Evolutionary conservation across 345 rosid genomes (phyloP), one percentile per base, ranked within the genome.

Genomic region (Chamaenerion angustifolium): DNA sequence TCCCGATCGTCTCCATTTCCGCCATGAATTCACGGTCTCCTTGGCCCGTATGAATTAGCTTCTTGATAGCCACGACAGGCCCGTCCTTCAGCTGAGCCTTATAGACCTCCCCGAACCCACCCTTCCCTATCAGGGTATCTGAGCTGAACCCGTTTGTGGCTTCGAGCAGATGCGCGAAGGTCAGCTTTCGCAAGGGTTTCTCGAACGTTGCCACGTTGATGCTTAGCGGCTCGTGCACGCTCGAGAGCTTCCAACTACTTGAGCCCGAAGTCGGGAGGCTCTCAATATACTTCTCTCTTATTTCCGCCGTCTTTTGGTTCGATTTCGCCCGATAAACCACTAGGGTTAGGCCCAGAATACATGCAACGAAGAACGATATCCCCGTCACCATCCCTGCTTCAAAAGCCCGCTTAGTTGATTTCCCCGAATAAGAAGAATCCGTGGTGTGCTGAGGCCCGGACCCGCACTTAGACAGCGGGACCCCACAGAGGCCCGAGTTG

Each of bases 21-120:
- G 98, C 98, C 94, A 82, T 80, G 72, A 92, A 92, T 60, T 92
- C 98, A 52, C 98, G 81, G 66, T 92, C 96, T 8, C 98, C 98
- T 68, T 92, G 98, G 40, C 96, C 95, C 19, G 95, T 92, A 42
- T 79, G 85, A 49, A 82, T 80, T 52, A 90, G 74, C 66, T 90
- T 90, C 77, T 90, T 90, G 70, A 90, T 90, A 11, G 98, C 98
- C 42, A 90, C 98, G 40, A 71, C 59, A 45, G 81, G 65, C 12
- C 95, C 95, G 5, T 90, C 96, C 56, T 44, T 66, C 47, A 90
- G 71, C 41, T 82, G 75, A 19, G 98, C 98, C 71, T 82, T 90
- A 78, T 90, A 90, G 16, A 90, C 98, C 71, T 86, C 96, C 43
- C 98, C 98, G 54, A 90, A 90, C 54, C 98, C 98, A 40, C 98